Evolutionary conservation across 2,329 filamentous ascomycete species (phyloP).

Genomic region (Neophaeococcomyces aloes): DNA sequence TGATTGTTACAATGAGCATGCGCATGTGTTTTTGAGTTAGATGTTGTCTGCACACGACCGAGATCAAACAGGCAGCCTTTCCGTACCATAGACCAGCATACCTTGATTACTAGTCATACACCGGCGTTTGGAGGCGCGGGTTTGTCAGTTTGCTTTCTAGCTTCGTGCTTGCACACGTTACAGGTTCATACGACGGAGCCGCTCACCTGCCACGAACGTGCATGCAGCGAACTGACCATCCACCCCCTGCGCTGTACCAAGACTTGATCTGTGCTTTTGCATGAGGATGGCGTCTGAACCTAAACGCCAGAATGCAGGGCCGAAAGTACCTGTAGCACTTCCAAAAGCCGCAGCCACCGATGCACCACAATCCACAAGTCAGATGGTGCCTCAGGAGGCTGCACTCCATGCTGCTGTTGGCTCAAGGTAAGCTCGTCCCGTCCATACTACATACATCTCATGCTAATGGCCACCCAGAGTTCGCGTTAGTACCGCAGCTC

Average conservation of each 20-base stretch:
- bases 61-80: no score
- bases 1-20: no score
- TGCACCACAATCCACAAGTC: constrained; percentile 32
- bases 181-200: not conserved
- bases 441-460: not conserved
- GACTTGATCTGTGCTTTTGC: constrained; percentile 1
- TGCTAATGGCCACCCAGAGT: constrained; percentile 34
- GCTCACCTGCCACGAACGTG: not conserved
- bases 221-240: not conserved
- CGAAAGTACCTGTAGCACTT: constrained; percentile 41
- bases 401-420: constrained; percentile 51
- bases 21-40: no score
- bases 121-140: constrained; percentile 3
- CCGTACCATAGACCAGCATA: not conserved
- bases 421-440: constrained; percentile 41
- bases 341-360: constrained; percentile 35
- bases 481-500: constrained; percentile 46
- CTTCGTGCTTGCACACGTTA: not conserved
- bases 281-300: constrained; percentile 34
- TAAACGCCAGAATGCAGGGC: constrained; percentile 46
- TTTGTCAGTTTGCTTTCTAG: not conserved
- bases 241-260: not conserved
- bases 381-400: constrained; percentile 39
- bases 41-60: constrained; percentile 1
- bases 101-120: not conserved